Evolutionary conservation across 257 asterid species (phyloP), one percentile per base, ranked within the genome.

Genomic region (Coffea canephora): DNA sequence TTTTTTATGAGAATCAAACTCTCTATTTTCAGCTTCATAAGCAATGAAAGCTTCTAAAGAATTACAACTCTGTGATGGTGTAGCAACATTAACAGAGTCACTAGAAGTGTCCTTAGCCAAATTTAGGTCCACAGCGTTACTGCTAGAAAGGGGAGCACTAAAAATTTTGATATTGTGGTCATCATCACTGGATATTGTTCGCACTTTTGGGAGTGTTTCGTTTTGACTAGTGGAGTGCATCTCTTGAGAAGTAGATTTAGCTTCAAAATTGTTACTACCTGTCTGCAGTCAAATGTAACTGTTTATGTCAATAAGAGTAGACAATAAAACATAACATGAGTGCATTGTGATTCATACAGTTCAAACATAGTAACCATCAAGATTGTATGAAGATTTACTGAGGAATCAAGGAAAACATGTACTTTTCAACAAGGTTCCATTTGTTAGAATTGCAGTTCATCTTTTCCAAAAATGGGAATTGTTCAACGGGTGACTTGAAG

Each of bases 231-330:
- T 34, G 6, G 16, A 55, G 77, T n/a, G 50, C 0, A 41, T 67
- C 71, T 48, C 71, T 46, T 74, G 46, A 15, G 19, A 21, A 52
- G 61, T 57, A 46, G 19, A 49, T n/a, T 69, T 67, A 73, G 54
- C 43, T 73, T 80, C 75, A 43, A 66, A 43, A 81, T 69, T 52
- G 61, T 25, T 54, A 50, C 12, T 41, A 34, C 85, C 77, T 73
- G 13, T 80, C 87, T 84, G 83, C 80, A 78, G 31, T 46, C 73
- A 41, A 39, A 2, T 31, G 14, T 5, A 13, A 43, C 25, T 49
- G n/a, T 36, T 36, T 66, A 61, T 23, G 55, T 73, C 52, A 74
- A 18, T 36, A 16, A 61, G 49, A 46, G 55, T 71, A 16, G 10
- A 67, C 16, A 36, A 46, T 11, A 39, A 27, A 46, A 54, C 39